phyloP scores from a whole-genome alignment of 768 basidiomycete genomes.

The Hortiboletus flavorubellus region DNA sequence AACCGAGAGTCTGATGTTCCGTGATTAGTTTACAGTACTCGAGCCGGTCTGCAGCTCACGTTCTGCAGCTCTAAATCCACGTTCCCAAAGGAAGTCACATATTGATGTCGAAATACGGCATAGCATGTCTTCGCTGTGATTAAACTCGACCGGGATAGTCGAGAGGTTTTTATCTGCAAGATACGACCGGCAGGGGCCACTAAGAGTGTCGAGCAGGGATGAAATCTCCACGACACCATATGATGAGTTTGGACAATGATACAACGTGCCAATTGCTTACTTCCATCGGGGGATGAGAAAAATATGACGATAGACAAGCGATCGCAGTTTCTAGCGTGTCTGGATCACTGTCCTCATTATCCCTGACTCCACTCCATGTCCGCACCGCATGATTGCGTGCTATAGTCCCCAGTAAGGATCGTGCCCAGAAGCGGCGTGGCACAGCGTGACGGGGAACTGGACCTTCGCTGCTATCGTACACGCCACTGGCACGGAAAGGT shows the following conservation, averaged over 20 bases:
- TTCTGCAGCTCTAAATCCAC: slow-evolving; percentile 44
- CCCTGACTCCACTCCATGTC: slow-evolving; percentile 33
- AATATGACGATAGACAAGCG: slow-evolving; percentile 51
- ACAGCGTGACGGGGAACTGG: slow-evolving; percentile 29
- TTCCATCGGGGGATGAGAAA: slow-evolving; percentile 41
- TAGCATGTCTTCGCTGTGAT: slow-evolving; percentile 30
- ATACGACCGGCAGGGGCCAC: slow-evolving; percentile 37
- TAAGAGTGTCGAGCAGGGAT: slow-evolving; percentile 38
- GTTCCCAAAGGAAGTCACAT: slow-evolving; percentile 47
- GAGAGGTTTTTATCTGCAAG: slow-evolving; percentile 30
- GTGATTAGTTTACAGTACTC: neutral
- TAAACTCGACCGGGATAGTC: slow-evolving; percentile 29
- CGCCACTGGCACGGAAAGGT: slow-evolving; percentile 16
- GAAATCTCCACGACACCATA: slow-evolving; percentile 34
- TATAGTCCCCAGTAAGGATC: slow-evolving; percentile 41
- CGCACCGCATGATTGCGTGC: slow-evolving; percentile 39
- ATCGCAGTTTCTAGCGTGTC: slow-evolving; percentile 44
- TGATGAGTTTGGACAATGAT: neutral
- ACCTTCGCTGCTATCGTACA: slow-evolving; percentile 10
- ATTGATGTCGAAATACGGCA: slow-evolving; percentile 39
- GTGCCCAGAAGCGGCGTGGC: slow-evolving; percentile 51
- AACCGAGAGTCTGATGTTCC: slow-evolving; percentile 35
- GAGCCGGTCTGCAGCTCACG: slow-evolving; percentile 30
- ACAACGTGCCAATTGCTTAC: slow-evolving; percentile 27
- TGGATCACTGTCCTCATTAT: slow-evolving; percentile 5